These are phyloP conservation scores for Aeschynomene evenia DNA, from an alignment of 306 rosid genomes.

Conservation along the genomic window DNA sequence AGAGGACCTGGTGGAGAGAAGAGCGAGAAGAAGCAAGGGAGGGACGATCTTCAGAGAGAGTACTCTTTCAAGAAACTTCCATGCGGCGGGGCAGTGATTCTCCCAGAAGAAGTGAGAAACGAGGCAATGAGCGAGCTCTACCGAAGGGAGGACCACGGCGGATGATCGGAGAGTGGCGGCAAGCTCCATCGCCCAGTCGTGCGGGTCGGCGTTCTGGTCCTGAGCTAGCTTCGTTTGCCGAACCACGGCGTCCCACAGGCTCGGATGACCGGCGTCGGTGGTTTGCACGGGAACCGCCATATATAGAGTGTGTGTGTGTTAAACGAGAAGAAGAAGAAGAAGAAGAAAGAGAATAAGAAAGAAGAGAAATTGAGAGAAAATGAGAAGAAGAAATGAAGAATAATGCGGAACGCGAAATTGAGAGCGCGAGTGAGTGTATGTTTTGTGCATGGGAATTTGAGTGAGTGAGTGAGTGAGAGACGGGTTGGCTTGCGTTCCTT, in stretches of 20 bases:
- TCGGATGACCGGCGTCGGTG: slow-evolving; percentile 1
- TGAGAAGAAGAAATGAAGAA: neutral
- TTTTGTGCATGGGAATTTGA: neutral
- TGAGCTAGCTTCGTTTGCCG: slow-evolving; percentile 62
- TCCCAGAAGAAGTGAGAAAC: slow-evolving; percentile 82
- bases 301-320: neutral
- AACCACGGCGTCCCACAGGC: slow-evolving; percentile 56
- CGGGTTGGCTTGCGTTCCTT: no score
- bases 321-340: neutral
- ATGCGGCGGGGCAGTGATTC: slow-evolving; percentile 61
- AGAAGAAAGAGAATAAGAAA: neutral
- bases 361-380: neutral
- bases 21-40: slow-evolving; percentile 73
- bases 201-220: slow-evolving; percentile 58
- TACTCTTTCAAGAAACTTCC: slow-evolving; percentile 85
- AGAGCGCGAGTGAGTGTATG: neutral
- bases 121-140: slow-evolving; percentile 68
- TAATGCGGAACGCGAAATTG: neutral
- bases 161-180: slow-evolving; percentile 44
- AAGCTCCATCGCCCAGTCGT: slow-evolving; percentile 59
- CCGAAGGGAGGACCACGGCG: slow-evolving; percentile 61
- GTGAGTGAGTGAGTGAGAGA: neutral
- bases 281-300: slow-evolving; percentile 31
- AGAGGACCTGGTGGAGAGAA: slow-evolving; percentile 66
- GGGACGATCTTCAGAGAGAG: slow-evolving; percentile 54